These are phyloP conservation scores for Alliaria petiolata DNA, from an alignment of 345 rosid genomes.

Conservation along the genomic window DNA sequence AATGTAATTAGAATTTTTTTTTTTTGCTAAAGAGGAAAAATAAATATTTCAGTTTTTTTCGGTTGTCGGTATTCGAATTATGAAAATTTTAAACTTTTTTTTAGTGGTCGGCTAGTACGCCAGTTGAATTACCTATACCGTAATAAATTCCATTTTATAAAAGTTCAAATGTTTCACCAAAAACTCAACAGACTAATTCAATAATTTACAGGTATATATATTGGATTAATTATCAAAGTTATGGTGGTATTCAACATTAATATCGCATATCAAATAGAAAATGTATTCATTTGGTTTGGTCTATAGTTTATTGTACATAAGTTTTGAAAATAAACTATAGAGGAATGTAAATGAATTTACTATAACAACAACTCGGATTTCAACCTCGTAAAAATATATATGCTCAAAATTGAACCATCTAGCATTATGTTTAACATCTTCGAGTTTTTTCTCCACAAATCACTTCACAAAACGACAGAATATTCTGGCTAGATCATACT, in stretches of 20 bases:
- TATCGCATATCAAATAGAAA: not conserved
- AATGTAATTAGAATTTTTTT: too few relatives aligned
- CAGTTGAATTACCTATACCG: not conserved
- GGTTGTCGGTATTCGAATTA: too few relatives aligned
- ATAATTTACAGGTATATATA: not conserved
- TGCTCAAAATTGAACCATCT: not conserved
- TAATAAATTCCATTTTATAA: not conserved
- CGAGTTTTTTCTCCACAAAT: slow-evolving; percentile 22
- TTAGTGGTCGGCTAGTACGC: too few relatives aligned
- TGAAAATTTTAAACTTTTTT: too few relatives aligned
- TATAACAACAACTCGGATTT: not conserved
- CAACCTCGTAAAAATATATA: not conserved
- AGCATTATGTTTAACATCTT: too few relatives aligned
- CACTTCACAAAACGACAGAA: not conserved
- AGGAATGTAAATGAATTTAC: not conserved
- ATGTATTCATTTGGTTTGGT: not conserved
- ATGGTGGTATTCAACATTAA: not conserved
- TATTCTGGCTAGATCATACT: not conserved
- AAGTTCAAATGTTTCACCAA: not conserved
- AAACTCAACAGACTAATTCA: not conserved
- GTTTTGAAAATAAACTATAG: not conserved
- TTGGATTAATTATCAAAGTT: not conserved
- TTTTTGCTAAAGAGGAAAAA: too few relatives aligned
- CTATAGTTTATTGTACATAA: not conserved
- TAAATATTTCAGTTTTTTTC: too few relatives aligned